Percentiles rank a stretch among this genome's conserved stretches.
Conservation (phyloP, 768 basidiomycete species). For the Russula sp. region DNA sequence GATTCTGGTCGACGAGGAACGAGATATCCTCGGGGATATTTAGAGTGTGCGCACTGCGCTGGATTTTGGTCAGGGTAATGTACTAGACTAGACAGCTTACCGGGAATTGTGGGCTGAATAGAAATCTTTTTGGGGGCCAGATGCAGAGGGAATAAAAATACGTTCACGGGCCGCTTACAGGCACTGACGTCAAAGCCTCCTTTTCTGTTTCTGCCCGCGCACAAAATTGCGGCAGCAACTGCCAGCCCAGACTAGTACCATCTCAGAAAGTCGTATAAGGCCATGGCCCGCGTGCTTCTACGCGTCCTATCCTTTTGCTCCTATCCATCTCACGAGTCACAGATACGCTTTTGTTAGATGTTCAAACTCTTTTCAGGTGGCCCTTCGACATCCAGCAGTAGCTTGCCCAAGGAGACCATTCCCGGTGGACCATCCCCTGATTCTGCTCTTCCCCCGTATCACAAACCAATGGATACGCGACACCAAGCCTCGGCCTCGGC, state of each 20-base stretch:
- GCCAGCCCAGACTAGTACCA: neutral
- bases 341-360: neutral
- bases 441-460: neutral
- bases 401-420: neutral
- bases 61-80: neutral
- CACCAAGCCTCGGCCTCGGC: neutral
- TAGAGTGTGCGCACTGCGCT: neutral
- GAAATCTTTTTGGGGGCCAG: neutral
- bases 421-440: slow-evolving; percentile 14
- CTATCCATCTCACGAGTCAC: neutral
- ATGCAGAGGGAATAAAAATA: neutral
- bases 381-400: neutral
- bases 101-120: neutral
- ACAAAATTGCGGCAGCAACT: neutral
- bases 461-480: neutral
- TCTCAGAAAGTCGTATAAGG: neutral
- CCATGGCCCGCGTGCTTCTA: neutral
- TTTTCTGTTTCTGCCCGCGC: too few species aligned
- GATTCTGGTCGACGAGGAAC: slow-evolving; percentile 38
- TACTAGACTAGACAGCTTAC: neutral
- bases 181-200: too few species aligned
- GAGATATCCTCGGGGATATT: slow-evolving; percentile 14
- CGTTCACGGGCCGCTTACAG: too few species aligned
- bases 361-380: neutral
- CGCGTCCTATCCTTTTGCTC: neutral